These are phyloP conservation scores for Globisporangium spiculum DNA, from an alignment of 352 stramenopile genomes.

Conservation along the genomic window DNA sequence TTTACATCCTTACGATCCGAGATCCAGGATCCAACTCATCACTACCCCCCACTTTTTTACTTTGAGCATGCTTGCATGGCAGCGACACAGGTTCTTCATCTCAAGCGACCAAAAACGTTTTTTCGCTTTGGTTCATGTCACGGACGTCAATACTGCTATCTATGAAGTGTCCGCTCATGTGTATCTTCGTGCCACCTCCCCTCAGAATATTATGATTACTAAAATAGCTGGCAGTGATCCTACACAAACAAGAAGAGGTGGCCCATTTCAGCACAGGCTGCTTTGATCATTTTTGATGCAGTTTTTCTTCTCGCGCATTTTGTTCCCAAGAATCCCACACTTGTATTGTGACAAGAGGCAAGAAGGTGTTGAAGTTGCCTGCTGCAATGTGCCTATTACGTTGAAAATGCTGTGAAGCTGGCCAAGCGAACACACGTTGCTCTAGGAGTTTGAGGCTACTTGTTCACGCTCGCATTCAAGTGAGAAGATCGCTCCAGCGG, in stretches of 20 bases:
- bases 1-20: neutral
- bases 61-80: neutral
- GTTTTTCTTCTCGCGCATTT: neutral
- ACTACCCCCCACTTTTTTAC: neutral
- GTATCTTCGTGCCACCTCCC: neutral
- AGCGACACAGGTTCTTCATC: neutral
- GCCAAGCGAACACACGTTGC: neutral
- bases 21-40: neutral
- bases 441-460: neutral
- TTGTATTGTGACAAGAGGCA: too few relatives aligned
- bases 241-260: neutral
- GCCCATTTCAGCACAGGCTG: neutral
- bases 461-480: neutral
- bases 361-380: neutral
- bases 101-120: neutral
- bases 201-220: neutral
- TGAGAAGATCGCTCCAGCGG: neutral
- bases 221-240: neutral
- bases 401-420: neutral
- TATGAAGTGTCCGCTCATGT: neutral
- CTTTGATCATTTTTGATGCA: neutral
- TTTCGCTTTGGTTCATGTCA: neutral
- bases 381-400: neutral
- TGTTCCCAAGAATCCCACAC: neutral
- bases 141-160: neutral